phyloP scores from a whole-genome alignment of 345 rosid species.

The Odontarrhena argentea region DNA sequence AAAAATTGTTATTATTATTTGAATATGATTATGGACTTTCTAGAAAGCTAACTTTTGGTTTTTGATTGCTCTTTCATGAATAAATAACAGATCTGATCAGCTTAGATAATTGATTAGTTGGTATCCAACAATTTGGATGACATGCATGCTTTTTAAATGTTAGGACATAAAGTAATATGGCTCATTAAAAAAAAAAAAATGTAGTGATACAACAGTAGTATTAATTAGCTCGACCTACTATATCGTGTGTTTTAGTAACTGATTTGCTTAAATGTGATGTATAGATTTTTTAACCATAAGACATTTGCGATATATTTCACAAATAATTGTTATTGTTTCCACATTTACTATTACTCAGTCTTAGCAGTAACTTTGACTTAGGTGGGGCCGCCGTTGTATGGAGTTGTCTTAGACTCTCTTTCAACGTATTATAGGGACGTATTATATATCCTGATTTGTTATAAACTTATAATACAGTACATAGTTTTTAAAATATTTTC shows the following conservation, averaged over 20 bases:
- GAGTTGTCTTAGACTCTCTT: slow-evolving; percentile 30
- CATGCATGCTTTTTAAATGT: neutral
- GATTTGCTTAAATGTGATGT: too few relatives aligned
- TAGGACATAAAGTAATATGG: too few relatives aligned
- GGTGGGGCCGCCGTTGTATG: slow-evolving; percentile 23
- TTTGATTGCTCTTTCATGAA: neutral
- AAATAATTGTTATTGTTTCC: slow-evolving; percentile 1
- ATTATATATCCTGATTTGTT: slow-evolving; percentile 17
- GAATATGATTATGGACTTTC: slow-evolving; percentile 17
- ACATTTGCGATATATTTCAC: too few relatives aligned
- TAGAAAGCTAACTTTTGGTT: neutral
- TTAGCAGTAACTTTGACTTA: slow-evolving; percentile 33
- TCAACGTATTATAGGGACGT: too few relatives aligned
- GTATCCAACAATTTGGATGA: slow-evolving; percentile 2
- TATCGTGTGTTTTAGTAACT: too few relatives aligned
- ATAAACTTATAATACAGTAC: neutral
- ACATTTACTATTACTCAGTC: neutral
- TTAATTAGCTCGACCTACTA: too few relatives aligned
- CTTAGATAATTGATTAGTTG: neutral
- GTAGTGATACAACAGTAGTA: too few relatives aligned
- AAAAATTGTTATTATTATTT: neutral
- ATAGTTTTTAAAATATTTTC: too few relatives aligned
- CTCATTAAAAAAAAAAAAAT: too few relatives aligned
- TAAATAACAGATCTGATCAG: neutral
- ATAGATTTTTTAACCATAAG: too few relatives aligned